Evolutionary conservation across 108 stramenopile genomes (phyloP), one percentile per base, ranked within the genome.

Genomic region (Skeletonema costatum): DNA sequence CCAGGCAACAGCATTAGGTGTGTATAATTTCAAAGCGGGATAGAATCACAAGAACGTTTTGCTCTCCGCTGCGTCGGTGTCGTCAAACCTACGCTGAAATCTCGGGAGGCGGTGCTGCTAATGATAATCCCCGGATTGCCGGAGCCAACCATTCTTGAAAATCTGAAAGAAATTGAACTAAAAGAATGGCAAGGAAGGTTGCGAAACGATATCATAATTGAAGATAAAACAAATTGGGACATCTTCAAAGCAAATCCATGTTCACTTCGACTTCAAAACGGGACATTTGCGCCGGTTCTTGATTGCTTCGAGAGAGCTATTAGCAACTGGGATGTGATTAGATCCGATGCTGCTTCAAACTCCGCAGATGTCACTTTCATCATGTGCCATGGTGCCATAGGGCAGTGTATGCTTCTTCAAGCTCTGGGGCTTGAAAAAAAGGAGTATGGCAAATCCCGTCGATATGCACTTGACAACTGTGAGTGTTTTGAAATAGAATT

Each of bases 351-450:
- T 30, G 59, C 12, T 39, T 56, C 51, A 32, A 56, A 41, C 6
- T 10, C 11, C 6, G 50, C 25, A 12, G 38, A 39, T 33, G 70
- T 39, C 30, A 73, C 19, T 10, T 79, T 83, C 41, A 39, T 83
- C 12, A 79, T 83, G 75, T 66, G 68, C 41, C 77, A 83, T 64
- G 77, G 82, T 19, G 82, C 73, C 19, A 63, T 83, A 50, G 77
- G 77, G 10, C 77, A 79, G 14, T 78, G 77, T 46, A 83, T 83
- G 82, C 73, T 83, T 19, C 67, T 79, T 2, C 33, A 69, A 16
- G 78, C 82, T 17, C 38, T 83, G 17, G 82, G 73, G 10, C 33
- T 77, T 35, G 71, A 39, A 4, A 66, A 78, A 29, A 64, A 73
- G 1, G 12, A 53, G 31, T 82, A 68, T 39, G 66, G 71, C 21